Conservation (phyloP, 2,329 filamentous ascomycete genomes). For the Parafenestella ontariensis region DNA sequence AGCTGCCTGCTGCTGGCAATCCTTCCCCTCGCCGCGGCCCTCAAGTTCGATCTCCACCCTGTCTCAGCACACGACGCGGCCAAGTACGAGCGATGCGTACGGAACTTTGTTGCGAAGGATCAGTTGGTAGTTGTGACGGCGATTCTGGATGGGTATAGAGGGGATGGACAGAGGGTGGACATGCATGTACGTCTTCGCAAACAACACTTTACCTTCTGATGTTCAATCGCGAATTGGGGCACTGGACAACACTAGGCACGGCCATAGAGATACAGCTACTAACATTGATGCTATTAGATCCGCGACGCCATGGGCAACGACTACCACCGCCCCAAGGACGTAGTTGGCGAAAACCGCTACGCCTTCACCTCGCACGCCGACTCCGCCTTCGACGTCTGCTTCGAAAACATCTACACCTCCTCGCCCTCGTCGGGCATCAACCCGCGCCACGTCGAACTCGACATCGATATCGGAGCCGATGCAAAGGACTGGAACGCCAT, state of each 20-base stretch:
- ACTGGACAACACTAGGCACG: neutral
- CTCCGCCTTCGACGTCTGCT: conserved; percentile 94
- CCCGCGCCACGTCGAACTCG: conserved; percentile 82
- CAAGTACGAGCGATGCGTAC: conserved; percentile 84
- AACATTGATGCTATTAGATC: conserved; percentile 66
- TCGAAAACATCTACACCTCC: conserved; percentile 77
- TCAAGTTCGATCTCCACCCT: conserved; percentile 93
- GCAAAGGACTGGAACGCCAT: conserved; percentile 98
- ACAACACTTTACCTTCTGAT: neutral
- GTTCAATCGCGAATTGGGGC: neutral
- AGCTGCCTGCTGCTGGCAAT: conserved; percentile 47
- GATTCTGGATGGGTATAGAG: conserved; percentile 81
- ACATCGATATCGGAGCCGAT: conserved; percentile 95
- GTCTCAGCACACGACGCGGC: conserved; percentile 66
- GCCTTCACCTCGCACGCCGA: conserved; percentile 94
- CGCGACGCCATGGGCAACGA: conserved; percentile 95
- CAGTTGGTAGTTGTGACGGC: conserved; percentile 96
- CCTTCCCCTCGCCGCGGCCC: conserved; percentile 63
- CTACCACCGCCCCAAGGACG: conserved; percentile 88
- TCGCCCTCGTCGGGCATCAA: conserved; percentile 29
- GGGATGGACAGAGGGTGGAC: conserved; percentile 91
- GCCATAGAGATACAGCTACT: neutral
- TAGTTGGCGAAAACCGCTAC: conserved; percentile 89
- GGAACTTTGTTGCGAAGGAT: conserved; percentile 92
- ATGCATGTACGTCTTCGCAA: conserved; percentile 75